A percentile compares a stretch with the other conserved stretches of the same genome.
phyloP scores from a whole-genome alignment of 306 rosid species.

The Sechiopsis laciniata region DNA sequence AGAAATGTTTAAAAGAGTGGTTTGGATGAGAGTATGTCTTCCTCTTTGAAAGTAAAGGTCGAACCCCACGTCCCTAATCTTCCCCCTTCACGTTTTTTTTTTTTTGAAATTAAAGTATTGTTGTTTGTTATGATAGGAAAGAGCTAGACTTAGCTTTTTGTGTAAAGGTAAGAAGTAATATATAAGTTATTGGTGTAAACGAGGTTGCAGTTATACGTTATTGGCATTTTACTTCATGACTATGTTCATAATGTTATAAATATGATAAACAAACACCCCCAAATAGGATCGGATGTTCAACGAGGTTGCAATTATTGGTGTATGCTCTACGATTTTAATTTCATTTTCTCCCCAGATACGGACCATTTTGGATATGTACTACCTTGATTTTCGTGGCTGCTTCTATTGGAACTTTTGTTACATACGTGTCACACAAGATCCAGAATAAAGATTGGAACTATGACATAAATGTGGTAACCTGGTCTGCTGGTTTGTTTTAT shows the following conservation, averaged over 20 bases:
- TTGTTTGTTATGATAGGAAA: neutral
- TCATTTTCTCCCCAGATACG: constrained; percentile 54
- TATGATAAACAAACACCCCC: too few species aligned
- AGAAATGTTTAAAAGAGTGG: neutral
- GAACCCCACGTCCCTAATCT: too few species aligned
- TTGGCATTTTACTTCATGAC: neutral
- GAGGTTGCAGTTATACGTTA: too few species aligned
- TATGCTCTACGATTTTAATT: constrained; percentile 22
- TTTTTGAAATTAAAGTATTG: neutral
- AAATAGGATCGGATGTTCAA: too few species aligned
- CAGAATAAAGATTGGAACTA: constrained; percentile 69
- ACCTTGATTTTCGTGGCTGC: constrained; percentile 93
- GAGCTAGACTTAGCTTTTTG: neutral
- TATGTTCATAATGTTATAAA: neutral
- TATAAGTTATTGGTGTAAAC: too few species aligned
- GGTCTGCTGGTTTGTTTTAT: constrained; percentile 96
- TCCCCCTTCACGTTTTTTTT: too few species aligned
- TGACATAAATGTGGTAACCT: constrained; percentile 86
- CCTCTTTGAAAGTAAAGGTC: too few species aligned
- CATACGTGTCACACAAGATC: constrained; percentile 81
- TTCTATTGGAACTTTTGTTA: constrained; percentile 85
- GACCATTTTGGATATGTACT: constrained; percentile 98
- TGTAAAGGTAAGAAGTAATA: neutral
- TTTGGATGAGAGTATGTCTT: too few species aligned
- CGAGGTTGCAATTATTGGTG: neutral